These are phyloP conservation scores for Aspergillus alliaceus DNA, from an alignment of 2,329 filamentous ascomycete species.

Conservation along the genomic window DNA sequence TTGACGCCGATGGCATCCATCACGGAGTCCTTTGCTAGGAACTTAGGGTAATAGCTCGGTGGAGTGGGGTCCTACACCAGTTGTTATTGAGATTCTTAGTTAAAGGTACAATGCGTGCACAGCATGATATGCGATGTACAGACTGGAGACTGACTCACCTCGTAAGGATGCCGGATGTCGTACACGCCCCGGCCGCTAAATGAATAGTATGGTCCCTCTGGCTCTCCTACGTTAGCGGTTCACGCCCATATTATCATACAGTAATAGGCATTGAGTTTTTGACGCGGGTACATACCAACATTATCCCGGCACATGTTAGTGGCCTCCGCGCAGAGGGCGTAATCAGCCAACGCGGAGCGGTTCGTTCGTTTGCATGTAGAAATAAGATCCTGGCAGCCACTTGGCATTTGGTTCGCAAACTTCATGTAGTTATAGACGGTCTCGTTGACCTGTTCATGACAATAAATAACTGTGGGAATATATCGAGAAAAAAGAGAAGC, in stretches of 20 bases:
- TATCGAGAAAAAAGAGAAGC: not conserved
- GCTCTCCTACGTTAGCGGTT: not conserved
- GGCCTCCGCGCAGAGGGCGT: conserved; percentile 55
- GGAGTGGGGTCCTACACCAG: conserved; percentile 60
- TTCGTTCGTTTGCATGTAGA: conserved; percentile 65
- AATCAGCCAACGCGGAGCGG: conserved; percentile 53
- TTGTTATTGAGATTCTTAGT: conserved; percentile 15
- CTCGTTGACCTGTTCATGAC: conserved; percentile 49
- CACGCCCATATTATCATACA: too few species aligned
- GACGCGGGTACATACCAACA: conserved; percentile 47
- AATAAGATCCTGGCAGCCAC: conserved; percentile 61
- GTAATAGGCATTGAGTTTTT: too few species aligned
- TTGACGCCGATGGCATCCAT: conserved; percentile 62
- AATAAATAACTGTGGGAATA: not conserved
- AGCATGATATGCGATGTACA: not conserved
- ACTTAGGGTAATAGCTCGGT: conserved; percentile 60
- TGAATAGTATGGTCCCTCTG: conserved; percentile 56
- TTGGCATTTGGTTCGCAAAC: conserved; percentile 62
- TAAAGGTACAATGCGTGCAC: conserved; percentile 7
- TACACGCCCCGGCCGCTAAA: conserved; percentile 58
- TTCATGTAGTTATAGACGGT: conserved; percentile 61
- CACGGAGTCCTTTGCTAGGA: conserved; percentile 61
- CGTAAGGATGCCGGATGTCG: conserved; percentile 58
- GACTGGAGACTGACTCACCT: conserved; percentile 22
- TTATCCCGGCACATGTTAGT: conserved; percentile 56